Conservation (phyloP, 2,329 filamentous ascomycete species). For the Hypomyces perniciosus region DNA sequence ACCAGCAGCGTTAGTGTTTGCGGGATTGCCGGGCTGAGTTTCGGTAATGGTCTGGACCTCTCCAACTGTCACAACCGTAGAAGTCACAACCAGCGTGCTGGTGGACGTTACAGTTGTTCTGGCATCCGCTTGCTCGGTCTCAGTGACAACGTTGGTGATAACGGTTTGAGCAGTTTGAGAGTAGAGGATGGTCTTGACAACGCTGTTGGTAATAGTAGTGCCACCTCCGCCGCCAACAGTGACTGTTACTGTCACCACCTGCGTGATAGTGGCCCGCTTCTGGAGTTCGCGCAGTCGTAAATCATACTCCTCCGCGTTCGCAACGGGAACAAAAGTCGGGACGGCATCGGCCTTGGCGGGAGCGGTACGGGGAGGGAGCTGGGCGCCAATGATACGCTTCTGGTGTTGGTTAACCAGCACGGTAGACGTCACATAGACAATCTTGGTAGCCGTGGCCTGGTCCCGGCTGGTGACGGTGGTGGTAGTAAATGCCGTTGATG, state of each 20-base stretch:
- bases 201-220: conserved; percentile 23
- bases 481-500: conserved; percentile 30
- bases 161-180: conserved; percentile 25
- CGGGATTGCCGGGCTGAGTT: conserved; percentile 2
- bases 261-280: conserved; percentile 31
- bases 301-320: background rate
- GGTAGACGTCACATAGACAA: conserved; percentile 30
- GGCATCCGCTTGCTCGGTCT: conserved; percentile 30
- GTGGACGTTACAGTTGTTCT: conserved; percentile 33
- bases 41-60: conserved; percentile 24
- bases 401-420: conserved; percentile 20
- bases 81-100: conserved; percentile 31
- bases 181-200: conserved; percentile 26
- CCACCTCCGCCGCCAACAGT: conserved; percentile 19
- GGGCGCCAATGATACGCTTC: conserved; percentile 24
- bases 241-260: conserved; percentile 28
- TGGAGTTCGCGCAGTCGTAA: conserved; percentile 17
- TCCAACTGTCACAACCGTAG: conserved; percentile 28
- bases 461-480: conserved; percentile 31
- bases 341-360: conserved; percentile 16
- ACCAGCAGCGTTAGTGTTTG: conserved; percentile 20
- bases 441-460: conserved; percentile 30
- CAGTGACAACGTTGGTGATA: conserved; percentile 25
- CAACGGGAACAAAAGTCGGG: conserved; percentile 13
- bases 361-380: conserved; percentile 23